Conservation (phyloP, 257 asterid species). For the Penstemon newberryi region DNA sequence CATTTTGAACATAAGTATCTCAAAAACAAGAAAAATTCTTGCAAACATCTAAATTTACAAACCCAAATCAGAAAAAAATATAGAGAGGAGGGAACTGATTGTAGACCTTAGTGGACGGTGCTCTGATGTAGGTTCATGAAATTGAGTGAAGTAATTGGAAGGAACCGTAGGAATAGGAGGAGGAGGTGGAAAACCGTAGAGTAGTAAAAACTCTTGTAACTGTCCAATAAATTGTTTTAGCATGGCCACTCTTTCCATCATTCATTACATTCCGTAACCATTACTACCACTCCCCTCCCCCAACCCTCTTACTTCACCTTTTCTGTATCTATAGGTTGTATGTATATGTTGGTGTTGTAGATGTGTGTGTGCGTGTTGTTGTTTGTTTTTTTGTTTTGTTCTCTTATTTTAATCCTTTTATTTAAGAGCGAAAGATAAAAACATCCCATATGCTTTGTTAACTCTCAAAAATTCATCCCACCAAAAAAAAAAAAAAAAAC, state of each 20-base stretch:
- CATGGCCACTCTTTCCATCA: constrained; percentile 70
- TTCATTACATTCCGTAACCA: constrained; percentile 43
- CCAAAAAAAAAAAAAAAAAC: too few relatives aligned
- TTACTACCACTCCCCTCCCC: constrained; percentile 25
- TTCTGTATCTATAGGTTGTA: constrained; percentile 21
- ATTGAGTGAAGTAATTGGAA: constrained; percentile 54
- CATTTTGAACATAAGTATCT: neutral
- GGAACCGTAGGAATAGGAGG: constrained; percentile 32
- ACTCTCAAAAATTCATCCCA: neutral
- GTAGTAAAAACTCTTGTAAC: constrained; percentile 63
- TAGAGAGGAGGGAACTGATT: neutral
- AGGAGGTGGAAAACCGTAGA: constrained; percentile 52
- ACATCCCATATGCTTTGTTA: neutral
- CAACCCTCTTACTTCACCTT: constrained; percentile 20
- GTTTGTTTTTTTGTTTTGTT: constrained; percentile 17
- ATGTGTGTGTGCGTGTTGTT: neutral
- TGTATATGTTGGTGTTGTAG: neutral
- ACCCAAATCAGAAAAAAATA: neutral
- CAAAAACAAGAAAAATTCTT: neutral
- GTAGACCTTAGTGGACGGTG: constrained; percentile 49
- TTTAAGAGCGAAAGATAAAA: too few relatives aligned
- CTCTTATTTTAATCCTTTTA: neutral
- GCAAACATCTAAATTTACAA: neutral
- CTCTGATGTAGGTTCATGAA: constrained; percentile 36
- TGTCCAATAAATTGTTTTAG: constrained; percentile 91